Percentiles rank a stretch among this genome's conserved stretches.
Conservation (phyloP, 495 filamentous ascomycete species). For the Paragyromitra xinjiangensis region DNA sequence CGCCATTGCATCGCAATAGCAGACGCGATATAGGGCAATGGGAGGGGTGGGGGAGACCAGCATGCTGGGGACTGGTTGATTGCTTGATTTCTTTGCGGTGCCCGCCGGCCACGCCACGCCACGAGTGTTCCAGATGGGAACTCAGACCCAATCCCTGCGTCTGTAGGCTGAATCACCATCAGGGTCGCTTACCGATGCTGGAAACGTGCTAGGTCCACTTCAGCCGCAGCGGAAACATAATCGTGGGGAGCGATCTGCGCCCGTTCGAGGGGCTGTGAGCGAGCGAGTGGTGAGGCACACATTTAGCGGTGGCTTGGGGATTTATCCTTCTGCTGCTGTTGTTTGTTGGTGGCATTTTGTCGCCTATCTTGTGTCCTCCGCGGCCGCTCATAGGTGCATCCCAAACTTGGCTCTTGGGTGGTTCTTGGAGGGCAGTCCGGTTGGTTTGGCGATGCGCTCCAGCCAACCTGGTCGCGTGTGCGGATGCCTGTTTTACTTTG, state of each 20-base stretch:
- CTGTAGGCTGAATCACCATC: conserved; percentile 42
- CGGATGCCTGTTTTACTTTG: conserved; percentile 47
- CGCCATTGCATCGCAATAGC: conserved; percentile 37
- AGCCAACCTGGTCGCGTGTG: conserved; percentile 50
- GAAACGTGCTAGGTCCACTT: conserved; percentile 45
- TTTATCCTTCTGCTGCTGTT: background rate
- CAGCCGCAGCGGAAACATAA: conserved; percentile 47
- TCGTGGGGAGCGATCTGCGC: conserved; percentile 48
- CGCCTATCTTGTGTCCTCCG: conserved; percentile 14
- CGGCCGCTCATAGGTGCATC: conserved; percentile 33
- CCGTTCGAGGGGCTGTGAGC: conserved; percentile 32
- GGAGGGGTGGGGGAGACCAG: conserved; percentile 2
- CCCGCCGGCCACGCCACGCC: conserved; percentile 16
- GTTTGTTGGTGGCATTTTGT: conserved; percentile 17
- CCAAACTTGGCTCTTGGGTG: conserved; percentile 4
- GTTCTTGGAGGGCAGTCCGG: conserved; percentile 28
- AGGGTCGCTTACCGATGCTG: conserved; percentile 50
- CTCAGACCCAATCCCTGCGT: conserved; percentile 45
- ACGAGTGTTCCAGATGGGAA: conserved; percentile 42
- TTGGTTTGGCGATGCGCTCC: conserved; percentile 22
- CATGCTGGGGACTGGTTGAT: background rate
- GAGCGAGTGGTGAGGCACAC: background rate
- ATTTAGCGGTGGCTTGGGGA: conserved; percentile 38
- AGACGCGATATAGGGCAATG: conserved; percentile 18
- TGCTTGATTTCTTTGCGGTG: conserved; percentile 8